Conservation (phyloP, 495 filamentous ascomycete species). For the Penicillium chermesinum region DNA sequence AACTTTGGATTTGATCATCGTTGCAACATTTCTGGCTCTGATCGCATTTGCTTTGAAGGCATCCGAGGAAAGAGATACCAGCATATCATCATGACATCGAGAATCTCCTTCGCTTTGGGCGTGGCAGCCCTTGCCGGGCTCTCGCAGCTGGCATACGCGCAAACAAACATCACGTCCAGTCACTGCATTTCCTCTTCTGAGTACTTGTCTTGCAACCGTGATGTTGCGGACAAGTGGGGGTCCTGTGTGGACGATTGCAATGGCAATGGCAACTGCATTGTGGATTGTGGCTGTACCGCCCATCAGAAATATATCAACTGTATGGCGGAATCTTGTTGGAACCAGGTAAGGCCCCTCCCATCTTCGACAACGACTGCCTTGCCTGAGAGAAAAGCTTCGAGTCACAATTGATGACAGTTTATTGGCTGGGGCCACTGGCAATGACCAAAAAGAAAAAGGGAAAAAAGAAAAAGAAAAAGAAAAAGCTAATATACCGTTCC, state of each 20-base stretch:
- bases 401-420: too few relatives aligned
- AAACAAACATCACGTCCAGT: slow-evolving; percentile 24
- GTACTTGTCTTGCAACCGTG: slow-evolving; percentile 18
- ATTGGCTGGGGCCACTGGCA: too few relatives aligned
- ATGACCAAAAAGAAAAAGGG: too few relatives aligned
- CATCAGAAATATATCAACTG: slow-evolving; percentile 31
- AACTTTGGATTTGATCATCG: background rate
- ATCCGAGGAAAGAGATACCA: background rate
- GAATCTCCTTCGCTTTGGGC: slow-evolving; percentile 11
- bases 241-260: slow-evolving; percentile 19
- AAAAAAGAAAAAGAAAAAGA: background rate
- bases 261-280: slow-evolving; percentile 21
- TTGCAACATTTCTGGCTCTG: background rate
- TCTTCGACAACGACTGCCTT: too few relatives aligned
- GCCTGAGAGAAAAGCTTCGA: too few relatives aligned
- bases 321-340: slow-evolving; percentile 29
- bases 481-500: background rate
- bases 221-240: slow-evolving; percentile 22
- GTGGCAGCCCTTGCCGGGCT: slow-evolving; percentile 14
- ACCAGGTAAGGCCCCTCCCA: slow-evolving; percentile 16
- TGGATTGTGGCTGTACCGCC: slow-evolving; percentile 24
- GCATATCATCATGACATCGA: slow-evolving; percentile 14
- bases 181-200: slow-evolving; percentile 15
- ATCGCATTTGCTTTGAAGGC: background rate
- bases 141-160: slow-evolving; percentile 13